These are phyloP conservation scores for Metarhizium anisopliae DNA, from an alignment of 2,329 filamentous ascomycete genomes.

Conservation along the genomic window DNA sequence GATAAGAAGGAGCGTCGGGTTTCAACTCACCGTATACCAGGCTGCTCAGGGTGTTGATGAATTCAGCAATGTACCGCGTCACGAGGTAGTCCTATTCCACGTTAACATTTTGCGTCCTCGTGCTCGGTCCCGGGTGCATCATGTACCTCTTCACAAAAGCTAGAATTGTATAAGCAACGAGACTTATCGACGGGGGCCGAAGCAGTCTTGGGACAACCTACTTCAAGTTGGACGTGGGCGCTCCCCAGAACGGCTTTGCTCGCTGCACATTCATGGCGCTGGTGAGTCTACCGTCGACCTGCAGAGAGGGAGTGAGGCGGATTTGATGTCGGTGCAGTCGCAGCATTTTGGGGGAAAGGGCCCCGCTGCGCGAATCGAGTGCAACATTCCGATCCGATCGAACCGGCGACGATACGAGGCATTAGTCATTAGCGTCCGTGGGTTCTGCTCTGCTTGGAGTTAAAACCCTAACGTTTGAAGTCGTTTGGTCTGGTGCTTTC, in stretches of 20 bases:
- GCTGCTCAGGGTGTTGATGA: constrained; percentile 35
- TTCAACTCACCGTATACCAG: constrained; percentile 21
- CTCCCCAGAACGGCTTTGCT: constrained; percentile 18
- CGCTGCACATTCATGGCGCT: neutral
- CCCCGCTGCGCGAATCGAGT: too few relatives aligned
- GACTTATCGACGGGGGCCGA: neutral
- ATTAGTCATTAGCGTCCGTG: too few relatives aligned
- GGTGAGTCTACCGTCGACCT: neutral
- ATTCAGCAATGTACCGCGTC: constrained; percentile 33
- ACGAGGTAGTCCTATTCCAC: constrained; percentile 26
- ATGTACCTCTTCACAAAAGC: constrained; percentile 22
- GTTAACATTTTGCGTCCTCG: too few relatives aligned
- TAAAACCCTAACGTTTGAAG: too few relatives aligned
- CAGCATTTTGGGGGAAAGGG: too few relatives aligned
- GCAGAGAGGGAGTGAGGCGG: too few relatives aligned
- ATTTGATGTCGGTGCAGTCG: too few relatives aligned
- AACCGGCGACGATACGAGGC: too few relatives aligned
- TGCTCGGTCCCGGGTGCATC: too few relatives aligned
- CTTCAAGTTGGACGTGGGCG: constrained; percentile 23
- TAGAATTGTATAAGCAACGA: constrained; percentile 2
- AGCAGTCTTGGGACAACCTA: constrained; percentile 8
- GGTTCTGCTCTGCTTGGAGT: too few relatives aligned
- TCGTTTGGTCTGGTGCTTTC: too few relatives aligned
- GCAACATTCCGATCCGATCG: too few relatives aligned
- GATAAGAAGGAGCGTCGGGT: neutral